Percentiles rank a stretch among this genome's conserved stretches.
These are phyloP conservation scores for Dactylella cylindrospora DNA, from an alignment of 2,329 filamentous ascomycete species.

Conservation along the genomic window DNA sequence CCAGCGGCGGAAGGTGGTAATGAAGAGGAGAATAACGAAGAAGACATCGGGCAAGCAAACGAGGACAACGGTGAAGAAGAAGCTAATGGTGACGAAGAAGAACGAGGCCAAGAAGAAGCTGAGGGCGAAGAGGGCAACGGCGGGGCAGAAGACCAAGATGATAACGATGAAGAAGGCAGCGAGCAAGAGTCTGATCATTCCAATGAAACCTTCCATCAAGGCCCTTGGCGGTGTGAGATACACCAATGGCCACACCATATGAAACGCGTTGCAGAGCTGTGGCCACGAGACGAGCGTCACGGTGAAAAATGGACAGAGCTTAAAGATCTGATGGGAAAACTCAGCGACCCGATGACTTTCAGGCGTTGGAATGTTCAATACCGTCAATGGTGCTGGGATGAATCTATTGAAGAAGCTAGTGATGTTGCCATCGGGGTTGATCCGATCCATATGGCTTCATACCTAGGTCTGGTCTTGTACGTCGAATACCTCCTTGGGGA, in stretches of 20 bases:
- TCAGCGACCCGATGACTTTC: not conserved
- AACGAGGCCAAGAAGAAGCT: no score
- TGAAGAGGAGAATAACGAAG: no score
- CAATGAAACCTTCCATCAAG: not conserved
- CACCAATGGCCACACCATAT: no score
- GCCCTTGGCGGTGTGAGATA: no score
- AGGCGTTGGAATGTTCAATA: conserved; percentile 5
- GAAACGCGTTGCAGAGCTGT: conserved; percentile 8
- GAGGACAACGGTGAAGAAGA: no score
- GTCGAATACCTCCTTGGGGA: conserved; percentile 19
- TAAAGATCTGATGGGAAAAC: conserved; percentile 6
- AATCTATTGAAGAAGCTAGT: not conserved
- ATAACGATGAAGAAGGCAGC: not conserved
- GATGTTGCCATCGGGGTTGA: not conserved
- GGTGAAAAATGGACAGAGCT: conserved; percentile 24
- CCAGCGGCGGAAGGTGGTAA: no score
- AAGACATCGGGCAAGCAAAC: no score
- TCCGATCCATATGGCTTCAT: conserved; percentile 9
- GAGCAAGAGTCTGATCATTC: not conserved
- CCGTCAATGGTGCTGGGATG: conserved; percentile 5
- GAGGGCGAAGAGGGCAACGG: no score
- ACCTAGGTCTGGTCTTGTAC: not conserved
- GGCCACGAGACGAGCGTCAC: conserved; percentile 30
- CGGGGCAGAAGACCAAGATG: no score
- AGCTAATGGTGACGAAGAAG: no score